A percentile compares a stretch with the other conserved stretches of the same genome.
These are phyloP conservation scores for Aureobasidium subglaciale DNA, from an alignment of 2,329 filamentous ascomycete genomes.

Conservation along the genomic window DNA sequence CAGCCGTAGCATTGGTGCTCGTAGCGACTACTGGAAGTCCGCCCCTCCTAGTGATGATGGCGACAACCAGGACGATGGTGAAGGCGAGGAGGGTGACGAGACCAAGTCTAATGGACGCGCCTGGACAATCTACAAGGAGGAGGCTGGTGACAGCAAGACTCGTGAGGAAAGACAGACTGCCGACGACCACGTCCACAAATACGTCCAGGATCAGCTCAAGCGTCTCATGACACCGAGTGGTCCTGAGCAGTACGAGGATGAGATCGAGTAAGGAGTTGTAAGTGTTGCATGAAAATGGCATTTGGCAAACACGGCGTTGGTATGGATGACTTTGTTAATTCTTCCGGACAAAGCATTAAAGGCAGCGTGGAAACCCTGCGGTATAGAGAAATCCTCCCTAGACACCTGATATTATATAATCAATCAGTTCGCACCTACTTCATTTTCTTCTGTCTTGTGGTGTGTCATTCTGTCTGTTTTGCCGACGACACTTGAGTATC, in stretches of 20 bases:
- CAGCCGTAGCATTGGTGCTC: constrained; percentile 71
- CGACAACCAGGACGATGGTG: constrained; percentile 28
- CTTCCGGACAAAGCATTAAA: not conserved
- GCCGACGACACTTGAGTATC: not conserved
- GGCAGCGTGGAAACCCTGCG: not conserved
- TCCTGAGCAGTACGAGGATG: constrained; percentile 49
- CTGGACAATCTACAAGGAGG: constrained; percentile 45
- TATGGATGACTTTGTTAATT: not conserved
- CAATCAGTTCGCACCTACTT: not conserved
- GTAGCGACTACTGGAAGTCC: constrained; percentile 61
- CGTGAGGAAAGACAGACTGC: constrained; percentile 31
- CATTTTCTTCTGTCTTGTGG: not conserved
- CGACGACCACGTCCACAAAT: constrained; percentile 64
- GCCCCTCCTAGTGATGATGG: constrained; percentile 27
- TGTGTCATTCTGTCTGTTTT: not conserved
- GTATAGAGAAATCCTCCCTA: constrained; percentile 2
- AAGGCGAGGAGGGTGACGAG: constrained; percentile 24
- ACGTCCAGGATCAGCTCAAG: constrained; percentile 74
- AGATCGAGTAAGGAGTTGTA: constrained; percentile 42
- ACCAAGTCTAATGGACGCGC: constrained; percentile 27
- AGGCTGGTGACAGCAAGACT: constrained; percentile 20
- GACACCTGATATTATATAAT: constrained; percentile 1
- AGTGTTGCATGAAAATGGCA: not conserved
- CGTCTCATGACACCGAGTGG: constrained; percentile 57
- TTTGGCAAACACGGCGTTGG: constrained; percentile 1